Conservation (phyloP, 768 basidiomycete species). For the Suillus alpinus region DNA sequence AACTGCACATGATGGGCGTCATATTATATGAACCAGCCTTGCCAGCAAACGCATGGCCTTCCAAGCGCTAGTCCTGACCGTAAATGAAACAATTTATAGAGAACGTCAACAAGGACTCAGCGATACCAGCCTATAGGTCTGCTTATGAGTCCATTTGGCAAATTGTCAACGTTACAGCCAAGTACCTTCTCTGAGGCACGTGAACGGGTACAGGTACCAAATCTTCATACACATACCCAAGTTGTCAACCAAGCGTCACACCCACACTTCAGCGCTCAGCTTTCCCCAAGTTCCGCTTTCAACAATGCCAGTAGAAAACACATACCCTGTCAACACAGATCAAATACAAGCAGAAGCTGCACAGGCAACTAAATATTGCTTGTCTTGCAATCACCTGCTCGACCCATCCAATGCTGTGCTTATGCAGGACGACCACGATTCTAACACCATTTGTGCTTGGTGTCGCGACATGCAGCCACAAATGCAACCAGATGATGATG, state of each 20-base stretch:
- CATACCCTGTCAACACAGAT: neutral
- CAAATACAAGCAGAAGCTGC: conserved; percentile 1
- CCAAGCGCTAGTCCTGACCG: neutral
- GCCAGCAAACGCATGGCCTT: neutral
- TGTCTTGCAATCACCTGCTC: conserved; percentile 29
- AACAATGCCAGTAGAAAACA: conserved; percentile 2
- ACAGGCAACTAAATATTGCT: conserved; percentile 32
- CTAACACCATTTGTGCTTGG: conserved; percentile 41
- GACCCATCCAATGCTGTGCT: conserved; percentile 26
- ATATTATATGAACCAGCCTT: neutral
- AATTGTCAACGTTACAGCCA: neutral
- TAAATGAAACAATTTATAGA: neutral
- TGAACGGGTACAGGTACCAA: neutral
- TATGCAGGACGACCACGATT: conserved; percentile 24
- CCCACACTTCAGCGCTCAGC: neutral
- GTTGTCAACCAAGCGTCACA: neutral
- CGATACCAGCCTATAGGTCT: neutral
- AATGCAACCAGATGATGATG: neutral
- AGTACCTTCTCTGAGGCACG: neutral
- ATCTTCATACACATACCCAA: neutral
- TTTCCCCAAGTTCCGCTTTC: neutral
- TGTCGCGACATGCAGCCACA: conserved; percentile 39
- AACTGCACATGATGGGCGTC: neutral
- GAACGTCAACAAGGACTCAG: neutral
- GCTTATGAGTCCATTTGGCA: neutral